phyloP scores from a whole-genome alignment of 371 early-diverging fungal species.

The Mucor circinelloides region DNA sequence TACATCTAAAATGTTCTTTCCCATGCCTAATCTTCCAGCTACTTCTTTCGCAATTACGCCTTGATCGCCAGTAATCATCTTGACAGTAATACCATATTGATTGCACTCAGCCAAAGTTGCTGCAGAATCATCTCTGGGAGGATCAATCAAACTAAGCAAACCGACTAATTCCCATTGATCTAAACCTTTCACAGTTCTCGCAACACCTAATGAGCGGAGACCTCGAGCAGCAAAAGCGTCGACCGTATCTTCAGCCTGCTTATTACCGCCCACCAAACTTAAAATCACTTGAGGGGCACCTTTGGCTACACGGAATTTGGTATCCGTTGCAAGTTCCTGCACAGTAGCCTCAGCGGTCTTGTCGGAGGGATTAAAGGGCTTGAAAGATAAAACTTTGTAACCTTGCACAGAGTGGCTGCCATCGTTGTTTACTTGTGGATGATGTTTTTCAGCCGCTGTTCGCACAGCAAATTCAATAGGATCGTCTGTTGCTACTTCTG shows the following conservation, averaged over 20 bases:
- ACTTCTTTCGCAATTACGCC: slow-evolving; percentile 83
- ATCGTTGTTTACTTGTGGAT: slow-evolving; percentile 63
- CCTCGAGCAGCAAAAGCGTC: slow-evolving; percentile 70
- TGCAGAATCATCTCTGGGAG: slow-evolving; percentile 75
- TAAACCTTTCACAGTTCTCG: slow-evolving; percentile 54
- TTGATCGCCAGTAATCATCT: slow-evolving; percentile 94
- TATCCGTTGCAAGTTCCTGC: slow-evolving; percentile 70
- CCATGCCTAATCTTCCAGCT: slow-evolving; percentile 67
- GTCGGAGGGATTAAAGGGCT: slow-evolving; percentile 80
- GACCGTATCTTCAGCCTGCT: slow-evolving; percentile 55
- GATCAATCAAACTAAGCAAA: slow-evolving; percentile 79
- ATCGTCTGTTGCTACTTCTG: slow-evolving; percentile 91
- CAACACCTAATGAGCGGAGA: slow-evolving; percentile 74
- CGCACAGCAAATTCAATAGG: slow-evolving; percentile 93
- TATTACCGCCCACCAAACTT: slow-evolving; percentile 57
- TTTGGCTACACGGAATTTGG: slow-evolving; percentile 65
- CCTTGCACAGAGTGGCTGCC: slow-evolving; percentile 59
- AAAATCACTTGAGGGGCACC: slow-evolving; percentile 67
- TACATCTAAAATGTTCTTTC: slow-evolving; percentile 61
- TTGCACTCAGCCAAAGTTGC: slow-evolving; percentile 79
- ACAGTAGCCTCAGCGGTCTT: slow-evolving; percentile 91
- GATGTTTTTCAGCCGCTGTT: slow-evolving; percentile 80
- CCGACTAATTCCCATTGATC: slow-evolving; percentile 62
- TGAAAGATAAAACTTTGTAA: slow-evolving; percentile 81
- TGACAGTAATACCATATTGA: slow-evolving; percentile 80